Evolutionary conservation across 2,329 filamentous ascomycete species (phyloP), one percentile per base, ranked within the genome.

Genomic region (Botrytis porri): DNA sequence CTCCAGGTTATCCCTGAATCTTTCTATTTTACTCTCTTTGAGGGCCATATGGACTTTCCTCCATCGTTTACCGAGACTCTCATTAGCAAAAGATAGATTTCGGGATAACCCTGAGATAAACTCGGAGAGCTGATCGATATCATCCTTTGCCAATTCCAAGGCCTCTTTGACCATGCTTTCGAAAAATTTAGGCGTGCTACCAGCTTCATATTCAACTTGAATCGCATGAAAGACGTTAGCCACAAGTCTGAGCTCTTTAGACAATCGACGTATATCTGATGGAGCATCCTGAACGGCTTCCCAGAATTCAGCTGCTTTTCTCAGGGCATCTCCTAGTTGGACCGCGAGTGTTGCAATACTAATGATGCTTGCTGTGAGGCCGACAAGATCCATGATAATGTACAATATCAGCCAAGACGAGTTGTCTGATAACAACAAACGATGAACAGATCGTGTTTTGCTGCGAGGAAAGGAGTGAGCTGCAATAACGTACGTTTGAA

Each of bases 221-320:
- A 75, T 71, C 5, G n/a, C 43, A 25, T 45, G 51, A 16, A 76
- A 64, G 18, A 69, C 54, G 20, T 67, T 66, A 7, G 75, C 70
- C 20, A 76, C 35, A 25, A 72, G 39, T 16, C 66, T 54, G 16
- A 72, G 66, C 35, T 76, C 66, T 20, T 39, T 48, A 10, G 72
- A 76, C 35, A 74, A 59, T 37, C 70, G 72, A 22, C 64, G n/a
- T 65, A 75, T 73, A 25, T 76, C 62, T 22, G 65, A 54, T 20
- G 72, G 75, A 25, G 70, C 75, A 73, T 73, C 75, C 48, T 76
- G 48, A 51, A 76, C 48, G 9, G 74, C 62, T 20, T 72, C 72
- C 66, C 70, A 75, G 43, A 75, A 74, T 5, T 72, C 72, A 37
- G 39, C 62, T 25, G 74, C 74, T 48, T 69, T 74, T 18, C 69